phyloP scores from a whole-genome alignment of 441 rosid species.

The Pelargonium myrrhifolium region DNA sequence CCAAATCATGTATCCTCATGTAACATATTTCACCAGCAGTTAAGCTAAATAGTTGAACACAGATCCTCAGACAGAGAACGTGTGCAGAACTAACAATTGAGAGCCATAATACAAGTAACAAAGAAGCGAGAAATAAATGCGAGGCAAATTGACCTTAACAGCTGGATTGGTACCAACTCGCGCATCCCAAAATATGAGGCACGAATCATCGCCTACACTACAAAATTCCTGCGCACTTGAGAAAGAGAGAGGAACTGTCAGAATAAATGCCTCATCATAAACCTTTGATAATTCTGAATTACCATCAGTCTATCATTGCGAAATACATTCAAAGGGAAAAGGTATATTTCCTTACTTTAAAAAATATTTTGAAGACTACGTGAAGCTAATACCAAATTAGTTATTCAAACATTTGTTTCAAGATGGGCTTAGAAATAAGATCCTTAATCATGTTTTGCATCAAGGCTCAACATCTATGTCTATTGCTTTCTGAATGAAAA shows the following conservation, averaged over 20 bases:
- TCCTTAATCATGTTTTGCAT: background rate
- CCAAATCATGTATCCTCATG: too few relatives aligned
- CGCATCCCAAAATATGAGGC: conserved; percentile 50
- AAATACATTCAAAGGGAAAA: too few relatives aligned
- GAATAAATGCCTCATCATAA: background rate
- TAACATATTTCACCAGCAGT: background rate
- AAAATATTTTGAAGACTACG: too few relatives aligned
- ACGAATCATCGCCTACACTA: conserved; percentile 51
- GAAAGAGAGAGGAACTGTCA: background rate
- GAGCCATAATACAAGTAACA: background rate
- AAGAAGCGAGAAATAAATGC: background rate
- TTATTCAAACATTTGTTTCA: background rate
- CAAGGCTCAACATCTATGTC: background rate
- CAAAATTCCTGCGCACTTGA: conserved; percentile 35
- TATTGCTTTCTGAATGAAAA: background rate
- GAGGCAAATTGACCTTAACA: conserved; percentile 33
- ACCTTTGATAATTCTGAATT: background rate
- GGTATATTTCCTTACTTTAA: too few relatives aligned
- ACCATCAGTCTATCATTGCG: background rate
- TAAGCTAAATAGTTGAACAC: background rate
- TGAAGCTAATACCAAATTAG: background rate
- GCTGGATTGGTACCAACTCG: conserved; percentile 38
- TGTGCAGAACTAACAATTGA: background rate
- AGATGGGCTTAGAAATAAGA: background rate
- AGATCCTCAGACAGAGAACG: background rate